These are phyloP conservation scores for Conoideocrella luteorostrata DNA, from an alignment of 2,329 filamentous ascomycete species.

Conservation along the genomic window DNA sequence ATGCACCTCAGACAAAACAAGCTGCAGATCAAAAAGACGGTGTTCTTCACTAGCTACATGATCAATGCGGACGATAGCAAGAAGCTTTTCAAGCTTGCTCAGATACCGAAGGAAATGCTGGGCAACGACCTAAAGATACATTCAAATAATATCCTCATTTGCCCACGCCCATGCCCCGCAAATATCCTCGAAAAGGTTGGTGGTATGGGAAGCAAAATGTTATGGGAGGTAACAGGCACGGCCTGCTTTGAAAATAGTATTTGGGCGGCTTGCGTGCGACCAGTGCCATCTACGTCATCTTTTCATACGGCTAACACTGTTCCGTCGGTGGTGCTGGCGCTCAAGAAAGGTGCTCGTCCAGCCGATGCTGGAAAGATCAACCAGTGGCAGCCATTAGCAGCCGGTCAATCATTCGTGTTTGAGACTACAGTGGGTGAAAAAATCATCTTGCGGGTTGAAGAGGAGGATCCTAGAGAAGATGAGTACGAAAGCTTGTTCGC, in stretches of 20 bases:
- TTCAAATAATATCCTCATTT: conserved; percentile 88
- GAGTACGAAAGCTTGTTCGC: conserved; percentile 57
- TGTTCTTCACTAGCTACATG: conserved; percentile 91
- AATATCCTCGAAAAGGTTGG: conserved; percentile 77
- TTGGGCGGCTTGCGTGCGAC: conserved; percentile 78
- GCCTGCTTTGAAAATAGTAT: conserved; percentile 71
- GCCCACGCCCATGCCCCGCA: conserved; percentile 65
- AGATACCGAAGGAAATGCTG: conserved; percentile 54
- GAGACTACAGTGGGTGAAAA: conserved; percentile 85
- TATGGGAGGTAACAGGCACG: conserved; percentile 75
- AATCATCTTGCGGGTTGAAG: conserved; percentile 72
- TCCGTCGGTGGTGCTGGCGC: conserved; percentile 76
- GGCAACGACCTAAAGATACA: conserved; percentile 72
- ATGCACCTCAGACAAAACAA: conserved; percentile 31
- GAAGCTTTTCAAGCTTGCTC: conserved; percentile 63
- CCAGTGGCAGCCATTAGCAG: conserved; percentile 71
- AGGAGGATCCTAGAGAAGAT: conserved; percentile 56
- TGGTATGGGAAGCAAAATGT: conserved; percentile 75
- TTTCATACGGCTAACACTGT: conserved; percentile 74
- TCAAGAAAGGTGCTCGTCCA: conserved; percentile 68
- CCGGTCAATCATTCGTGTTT: conserved; percentile 67
- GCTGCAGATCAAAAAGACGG: conserved; percentile 74
- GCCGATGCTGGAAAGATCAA: conserved; percentile 76
- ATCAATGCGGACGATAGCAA: conserved; percentile 66
- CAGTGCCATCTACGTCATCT: conserved; percentile 58